A percentile compares a stretch with the other conserved stretches of the same genome.
phyloP scores from a whole-genome alignment of 1,284 basidiomycete genomes.

The Cutaneotrichosporon sp. region DNA sequence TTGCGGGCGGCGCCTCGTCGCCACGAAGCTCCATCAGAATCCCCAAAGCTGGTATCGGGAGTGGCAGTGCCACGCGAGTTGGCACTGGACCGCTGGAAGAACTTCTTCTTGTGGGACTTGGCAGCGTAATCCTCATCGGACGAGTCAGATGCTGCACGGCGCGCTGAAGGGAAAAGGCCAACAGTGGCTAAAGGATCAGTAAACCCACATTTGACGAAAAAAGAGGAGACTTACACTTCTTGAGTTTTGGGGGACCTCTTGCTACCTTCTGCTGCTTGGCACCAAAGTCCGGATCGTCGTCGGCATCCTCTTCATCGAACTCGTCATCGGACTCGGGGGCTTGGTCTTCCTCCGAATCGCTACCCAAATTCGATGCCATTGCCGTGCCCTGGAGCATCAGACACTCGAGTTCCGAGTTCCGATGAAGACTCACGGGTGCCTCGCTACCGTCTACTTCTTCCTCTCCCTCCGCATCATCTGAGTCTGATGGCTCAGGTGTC shows the following conservation, averaged over 20 bases:
- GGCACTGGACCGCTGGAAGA: conserved; percentile 46
- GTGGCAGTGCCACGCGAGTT: conserved; percentile 35
- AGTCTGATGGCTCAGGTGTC: conserved; percentile 20
- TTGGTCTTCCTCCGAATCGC: conserved; percentile 15
- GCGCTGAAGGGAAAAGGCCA: conserved; percentile 14
- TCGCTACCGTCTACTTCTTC: conserved; percentile 28
- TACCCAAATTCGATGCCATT: conserved; percentile 5
- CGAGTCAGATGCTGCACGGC: conserved; percentile 31
- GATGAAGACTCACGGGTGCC: conserved; percentile 5
- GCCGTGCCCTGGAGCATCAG: conserved; percentile 1
- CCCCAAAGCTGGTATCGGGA: conserved; percentile 35
- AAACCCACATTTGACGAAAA: neutral
- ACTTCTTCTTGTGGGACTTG: conserved; percentile 80
- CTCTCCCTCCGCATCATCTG: conserved; percentile 31
- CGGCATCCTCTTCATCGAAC: conserved; percentile 27
- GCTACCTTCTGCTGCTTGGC: conserved; percentile 29
- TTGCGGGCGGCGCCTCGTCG: conserved; percentile 73
- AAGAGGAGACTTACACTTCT: conserved; percentile 11
- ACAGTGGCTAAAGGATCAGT: neutral
- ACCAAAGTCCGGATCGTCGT: conserved; percentile 36
- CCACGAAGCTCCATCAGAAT: conserved; percentile 57
- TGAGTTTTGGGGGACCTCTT: conserved; percentile 16
- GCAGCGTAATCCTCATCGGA: conserved; percentile 84
- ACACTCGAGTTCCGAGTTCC: neutral
- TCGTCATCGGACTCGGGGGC: conserved; percentile 19